Conservation (phyloP, 1,284 basidiomycete genomes). For the Trametes sp. region DNA sequence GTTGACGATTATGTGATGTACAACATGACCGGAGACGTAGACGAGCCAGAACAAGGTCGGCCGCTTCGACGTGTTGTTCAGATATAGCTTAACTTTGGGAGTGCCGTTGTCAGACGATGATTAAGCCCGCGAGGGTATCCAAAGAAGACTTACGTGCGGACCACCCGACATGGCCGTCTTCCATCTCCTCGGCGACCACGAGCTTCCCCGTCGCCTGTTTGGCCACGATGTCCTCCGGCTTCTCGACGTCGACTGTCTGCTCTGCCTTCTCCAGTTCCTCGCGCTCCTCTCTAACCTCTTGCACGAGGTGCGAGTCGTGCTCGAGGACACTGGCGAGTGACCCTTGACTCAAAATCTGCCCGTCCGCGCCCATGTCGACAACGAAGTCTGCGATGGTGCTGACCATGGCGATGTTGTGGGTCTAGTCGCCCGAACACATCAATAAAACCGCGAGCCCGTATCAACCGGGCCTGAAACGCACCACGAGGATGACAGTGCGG, state of each 20-base stretch:
- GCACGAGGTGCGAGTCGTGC: conserved; percentile 47
- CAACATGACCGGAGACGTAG: conserved; percentile 26
- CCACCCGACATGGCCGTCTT: conserved; percentile 61
- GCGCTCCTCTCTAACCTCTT: conserved; percentile 50
- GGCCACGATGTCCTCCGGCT: conserved; percentile 36
- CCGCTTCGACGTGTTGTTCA: conserved; percentile 41
- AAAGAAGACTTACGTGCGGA: conserved; percentile 40
- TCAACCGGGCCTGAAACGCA: conserved; percentile 34
- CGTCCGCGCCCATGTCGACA: conserved; percentile 62
- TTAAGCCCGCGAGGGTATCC: too few species aligned
- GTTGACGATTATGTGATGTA: conserved; percentile 9
- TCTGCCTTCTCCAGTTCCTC: conserved; percentile 50
- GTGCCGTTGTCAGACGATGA: conserved; percentile 39
- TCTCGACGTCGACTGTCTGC: conserved; percentile 46
- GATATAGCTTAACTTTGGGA: conserved; percentile 41
- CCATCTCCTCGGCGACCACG: conserved; percentile 65
- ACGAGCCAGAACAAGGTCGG: conserved; percentile 44
- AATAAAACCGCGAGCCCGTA: background rate
- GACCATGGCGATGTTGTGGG: conserved; percentile 76
- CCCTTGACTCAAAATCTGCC: conserved; percentile 57
- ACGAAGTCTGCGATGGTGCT: conserved; percentile 69
- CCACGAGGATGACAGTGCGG: conserved; percentile 76
- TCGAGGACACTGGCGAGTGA: conserved; percentile 52
- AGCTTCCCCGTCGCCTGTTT: conserved; percentile 52
- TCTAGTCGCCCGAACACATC: conserved; percentile 44